phyloP scores from a whole-genome alignment of 257 asterid genomes.

The Leptodermis oblonga region DNA sequence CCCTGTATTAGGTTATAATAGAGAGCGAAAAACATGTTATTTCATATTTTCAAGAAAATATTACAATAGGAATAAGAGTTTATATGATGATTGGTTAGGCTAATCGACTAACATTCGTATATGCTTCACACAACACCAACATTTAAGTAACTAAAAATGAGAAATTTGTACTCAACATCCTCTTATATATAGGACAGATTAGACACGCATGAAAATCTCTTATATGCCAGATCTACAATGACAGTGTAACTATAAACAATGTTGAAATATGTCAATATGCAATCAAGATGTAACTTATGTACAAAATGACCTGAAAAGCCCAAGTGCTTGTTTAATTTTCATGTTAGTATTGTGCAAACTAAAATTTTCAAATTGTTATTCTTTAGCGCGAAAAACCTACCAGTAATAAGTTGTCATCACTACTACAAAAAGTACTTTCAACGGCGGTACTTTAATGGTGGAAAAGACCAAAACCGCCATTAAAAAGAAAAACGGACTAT shows the following conservation, averaged over 20 bases:
- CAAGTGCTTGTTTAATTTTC: not conserved
- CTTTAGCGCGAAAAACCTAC: not conserved
- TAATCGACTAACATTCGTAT: not conserved
- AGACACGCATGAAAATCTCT: not conserved
- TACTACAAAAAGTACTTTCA: too few relatives aligned
- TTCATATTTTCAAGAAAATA: slow-evolving; percentile 42
- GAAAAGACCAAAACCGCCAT: too few relatives aligned
- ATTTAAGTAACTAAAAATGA: not conserved
- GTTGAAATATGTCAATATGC: not conserved
- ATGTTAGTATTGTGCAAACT: not conserved
- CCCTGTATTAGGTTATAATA: slow-evolving; percentile 57
- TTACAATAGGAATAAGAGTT: not conserved
- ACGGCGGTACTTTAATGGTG: too few relatives aligned
- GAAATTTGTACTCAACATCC: not conserved
- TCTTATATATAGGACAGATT: too few relatives aligned
- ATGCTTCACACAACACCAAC: not conserved
- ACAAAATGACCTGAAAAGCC: too few relatives aligned
- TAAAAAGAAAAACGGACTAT: too few relatives aligned
- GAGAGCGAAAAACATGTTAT: slow-evolving; percentile 64
- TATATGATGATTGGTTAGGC: not conserved
- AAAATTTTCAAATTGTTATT: not conserved
- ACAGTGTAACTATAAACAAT: too few relatives aligned
- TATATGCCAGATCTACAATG: not conserved
- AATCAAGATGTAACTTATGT: not conserved
- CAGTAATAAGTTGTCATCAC: not conserved